phyloP scores from a whole-genome alignment of 805 yeast genomes.

The Saturnispora diversa region DNA sequence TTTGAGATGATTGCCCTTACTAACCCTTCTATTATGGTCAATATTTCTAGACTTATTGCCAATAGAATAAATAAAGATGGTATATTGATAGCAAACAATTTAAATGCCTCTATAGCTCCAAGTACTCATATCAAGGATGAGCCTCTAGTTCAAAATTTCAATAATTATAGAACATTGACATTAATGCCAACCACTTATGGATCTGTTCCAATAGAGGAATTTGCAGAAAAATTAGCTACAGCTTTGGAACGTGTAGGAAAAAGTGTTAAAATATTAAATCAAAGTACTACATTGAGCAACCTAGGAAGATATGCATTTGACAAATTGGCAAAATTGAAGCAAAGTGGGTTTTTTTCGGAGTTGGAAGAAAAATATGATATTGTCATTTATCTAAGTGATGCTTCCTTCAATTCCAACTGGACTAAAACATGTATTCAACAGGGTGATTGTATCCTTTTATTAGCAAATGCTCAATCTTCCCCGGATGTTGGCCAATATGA shows the following conservation, averaged over 20 bases:
- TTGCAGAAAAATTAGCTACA: constrained; percentile 64
- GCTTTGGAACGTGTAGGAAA: constrained; percentile 69
- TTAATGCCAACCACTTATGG: constrained; percentile 73
- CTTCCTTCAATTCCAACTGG: constrained; percentile 79
- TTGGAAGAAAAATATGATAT: constrained; percentile 83
- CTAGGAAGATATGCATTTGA: constrained; percentile 92
- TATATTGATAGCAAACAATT: constrained; percentile 10
- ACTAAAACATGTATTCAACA: constrained; percentile 87
- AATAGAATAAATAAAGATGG: constrained; percentile 30
- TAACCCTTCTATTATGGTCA: constrained; percentile 85
- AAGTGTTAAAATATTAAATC: constrained; percentile 72
- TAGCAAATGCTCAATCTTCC: constrained; percentile 74
- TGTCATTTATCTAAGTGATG: constrained; percentile 84
- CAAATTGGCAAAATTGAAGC: constrained; percentile 73
- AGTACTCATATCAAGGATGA: constrained; percentile 26
- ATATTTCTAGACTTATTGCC: constrained; percentile 83
- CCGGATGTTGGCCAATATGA: constrained; percentile 84
- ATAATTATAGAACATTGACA: constrained; percentile 73
- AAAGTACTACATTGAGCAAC: constrained; percentile 68
- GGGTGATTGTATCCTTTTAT: constrained; percentile 84
- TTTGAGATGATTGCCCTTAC: constrained; percentile 78
- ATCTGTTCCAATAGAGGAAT: constrained; percentile 69
- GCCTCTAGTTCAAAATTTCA: constrained; percentile 29
- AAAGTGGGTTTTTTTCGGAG: constrained; percentile 84
- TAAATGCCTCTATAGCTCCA: constrained; percentile 22